Percentiles rank a stretch among this genome's conserved stretches.
Evolutionary conservation across 2,329 filamentous ascomycete genomes (phyloP).

Genomic region (Colletotrichum horii): DNA sequence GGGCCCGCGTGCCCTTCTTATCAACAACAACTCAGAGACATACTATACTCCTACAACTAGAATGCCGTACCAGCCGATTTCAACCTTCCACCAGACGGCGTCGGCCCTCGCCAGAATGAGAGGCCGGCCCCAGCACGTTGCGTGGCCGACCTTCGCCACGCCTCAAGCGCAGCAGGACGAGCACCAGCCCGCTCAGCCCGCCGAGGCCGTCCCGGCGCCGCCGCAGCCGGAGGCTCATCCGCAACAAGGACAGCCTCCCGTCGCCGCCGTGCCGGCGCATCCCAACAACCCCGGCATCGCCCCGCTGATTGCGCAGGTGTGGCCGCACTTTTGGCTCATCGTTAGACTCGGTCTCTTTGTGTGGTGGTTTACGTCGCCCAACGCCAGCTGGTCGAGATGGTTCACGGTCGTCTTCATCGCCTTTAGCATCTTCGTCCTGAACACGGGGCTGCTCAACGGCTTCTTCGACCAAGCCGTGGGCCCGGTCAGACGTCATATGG

Average conservation of each 20-base stretch:
- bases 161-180: constrained; percentile 19
- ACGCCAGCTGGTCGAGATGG: constrained; percentile 65
- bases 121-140: constrained; percentile 9
- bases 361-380: constrained; percentile 68
- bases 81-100: constrained; percentile 4
- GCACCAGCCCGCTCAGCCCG: constrained; percentile 7
- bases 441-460: constrained; percentile 63
- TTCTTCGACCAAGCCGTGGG: constrained; percentile 60
- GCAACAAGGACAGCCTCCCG: constrained; percentile 32
- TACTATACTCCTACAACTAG: constrained; percentile 54
- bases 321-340: constrained; percentile 68
- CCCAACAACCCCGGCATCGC: constrained; percentile 44
- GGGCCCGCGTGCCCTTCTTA: constrained; percentile 62
- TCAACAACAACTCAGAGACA: constrained; percentile 56
- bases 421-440: constrained; percentile 60
- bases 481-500: constrained; percentile 63
- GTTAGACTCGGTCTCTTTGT: constrained; percentile 64
- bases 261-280: constrained; percentile 33
- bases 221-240: constrained; percentile 29
- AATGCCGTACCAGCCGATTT: background rate
- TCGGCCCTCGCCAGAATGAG: constrained; percentile 6
- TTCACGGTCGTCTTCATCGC: constrained; percentile 59
- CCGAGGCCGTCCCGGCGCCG: constrained; percentile 22
- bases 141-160: constrained; percentile 18
- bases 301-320: constrained; percentile 49